Conservation (phyloP, 2,329 filamentous ascomycete species). For the Sphaerostilbella broomeana region DNA sequence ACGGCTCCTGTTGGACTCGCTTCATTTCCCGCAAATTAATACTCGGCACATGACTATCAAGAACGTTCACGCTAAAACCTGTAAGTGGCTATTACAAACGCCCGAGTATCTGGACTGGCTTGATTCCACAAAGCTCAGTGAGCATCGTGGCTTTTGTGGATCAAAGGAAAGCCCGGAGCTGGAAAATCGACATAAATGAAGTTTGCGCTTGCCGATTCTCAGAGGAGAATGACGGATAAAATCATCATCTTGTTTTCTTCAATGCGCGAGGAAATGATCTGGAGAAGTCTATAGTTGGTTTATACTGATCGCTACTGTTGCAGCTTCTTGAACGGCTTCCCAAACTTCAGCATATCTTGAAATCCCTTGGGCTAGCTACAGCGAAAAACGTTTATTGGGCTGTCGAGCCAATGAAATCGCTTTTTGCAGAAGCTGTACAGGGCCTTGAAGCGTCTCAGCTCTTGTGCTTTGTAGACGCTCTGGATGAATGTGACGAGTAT, state of each 20-base stretch:
- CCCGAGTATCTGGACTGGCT: slow-evolving; percentile 12
- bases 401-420: slow-evolving; percentile 12
- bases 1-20: slow-evolving; percentile 25
- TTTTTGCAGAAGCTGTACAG: slow-evolving; percentile 18
- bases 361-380: slow-evolving; percentile 40
- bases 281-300: slow-evolving; percentile 39
- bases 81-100: slow-evolving; percentile 12
- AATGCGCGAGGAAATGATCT: slow-evolving; percentile 37
- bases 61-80: slow-evolving; percentile 26
- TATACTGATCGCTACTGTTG: slow-evolving; percentile 43
- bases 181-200: slow-evolving; percentile 45
- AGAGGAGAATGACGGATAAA: not conserved
- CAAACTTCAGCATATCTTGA: slow-evolving; percentile 34
- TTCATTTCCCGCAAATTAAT: slow-evolving; percentile 35
- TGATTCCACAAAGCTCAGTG: not conserved
- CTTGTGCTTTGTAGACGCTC: slow-evolving; percentile 31
- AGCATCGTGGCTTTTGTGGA: slow-evolving; percentile 39
- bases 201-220: slow-evolving; percentile 19
- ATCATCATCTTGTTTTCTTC: slow-evolving; percentile 41
- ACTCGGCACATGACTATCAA: slow-evolving; percentile 30
- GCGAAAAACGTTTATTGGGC: slow-evolving; percentile 31
- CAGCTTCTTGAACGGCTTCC: slow-evolving; percentile 30
- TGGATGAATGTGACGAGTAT: slow-evolving; percentile 40
- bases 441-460: slow-evolving; percentile 17
- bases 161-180: slow-evolving; percentile 38